These are phyloP conservation scores for Rhododendron henanense DNA, from an alignment of 148 eudicot genomes.

Conservation along the genomic window DNA sequence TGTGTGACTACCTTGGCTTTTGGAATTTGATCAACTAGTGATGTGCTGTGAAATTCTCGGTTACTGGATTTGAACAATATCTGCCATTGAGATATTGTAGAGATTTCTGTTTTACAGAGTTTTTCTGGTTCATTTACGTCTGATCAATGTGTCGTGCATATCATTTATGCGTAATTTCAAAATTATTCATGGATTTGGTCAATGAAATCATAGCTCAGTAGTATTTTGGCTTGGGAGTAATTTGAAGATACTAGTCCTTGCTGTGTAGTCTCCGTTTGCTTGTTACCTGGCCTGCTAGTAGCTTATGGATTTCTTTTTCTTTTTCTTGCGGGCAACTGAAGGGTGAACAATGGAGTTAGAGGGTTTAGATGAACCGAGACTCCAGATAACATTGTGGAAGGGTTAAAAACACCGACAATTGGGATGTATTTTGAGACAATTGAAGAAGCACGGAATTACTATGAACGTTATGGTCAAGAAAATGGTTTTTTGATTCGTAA, in stretches of 20 bases:
- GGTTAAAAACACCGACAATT: no score
- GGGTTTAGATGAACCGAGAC: no score
- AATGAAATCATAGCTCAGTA: neutral
- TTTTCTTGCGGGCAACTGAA: neutral
- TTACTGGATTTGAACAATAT: neutral
- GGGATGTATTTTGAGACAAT: no score
- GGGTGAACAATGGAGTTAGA: no score
- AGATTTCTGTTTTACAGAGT: neutral
- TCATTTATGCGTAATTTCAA: neutral
- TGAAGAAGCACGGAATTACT: no score
- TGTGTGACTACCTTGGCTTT: neutral
- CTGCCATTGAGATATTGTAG: neutral
- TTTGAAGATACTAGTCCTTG: neutral
- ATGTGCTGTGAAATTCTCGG: neutral
- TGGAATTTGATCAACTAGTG: neutral
- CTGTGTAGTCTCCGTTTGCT: neutral
- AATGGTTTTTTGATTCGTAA: no score
- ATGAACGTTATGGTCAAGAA: no score
- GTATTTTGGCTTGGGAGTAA: neutral
- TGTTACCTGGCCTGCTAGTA: neutral
- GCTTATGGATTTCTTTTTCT: neutral
- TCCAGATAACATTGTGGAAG: no score
- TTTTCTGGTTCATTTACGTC: neutral
- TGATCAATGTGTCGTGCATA: neutral
- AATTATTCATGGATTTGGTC: neutral